phyloP scores from a whole-genome alignment of 495 filamentous ascomycete species.

The Aspergillus homomorphus region DNA sequence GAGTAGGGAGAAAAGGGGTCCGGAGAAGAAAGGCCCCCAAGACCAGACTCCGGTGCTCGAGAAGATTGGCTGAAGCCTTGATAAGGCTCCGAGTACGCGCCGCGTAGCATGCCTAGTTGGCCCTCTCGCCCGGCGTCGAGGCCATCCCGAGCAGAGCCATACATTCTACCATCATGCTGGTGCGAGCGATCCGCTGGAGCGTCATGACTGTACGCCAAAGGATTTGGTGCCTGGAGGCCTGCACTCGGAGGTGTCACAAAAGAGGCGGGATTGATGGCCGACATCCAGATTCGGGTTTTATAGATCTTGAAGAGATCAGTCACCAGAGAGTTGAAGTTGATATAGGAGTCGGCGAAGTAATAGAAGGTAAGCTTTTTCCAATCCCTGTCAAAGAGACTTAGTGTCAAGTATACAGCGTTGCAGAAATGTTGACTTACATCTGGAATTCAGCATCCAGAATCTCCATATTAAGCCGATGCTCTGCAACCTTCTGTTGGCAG shows the following conservation, averaged over 20 bases:
- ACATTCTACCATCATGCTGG: constrained; percentile 33
- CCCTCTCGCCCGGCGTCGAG: constrained; percentile 34
- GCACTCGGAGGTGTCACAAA: constrained; percentile 77
- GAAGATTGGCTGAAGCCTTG: constrained; percentile 32
- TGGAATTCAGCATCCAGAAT: constrained; percentile 99
- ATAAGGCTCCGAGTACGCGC: constrained; percentile 37
- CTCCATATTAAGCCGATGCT: constrained; percentile 95
- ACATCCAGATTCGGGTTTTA: constrained; percentile 99
- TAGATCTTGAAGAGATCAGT: constrained; percentile 98
- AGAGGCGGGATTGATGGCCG: constrained; percentile 94
- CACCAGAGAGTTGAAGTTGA: constrained; percentile 97
- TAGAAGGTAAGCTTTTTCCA: constrained; percentile 99
- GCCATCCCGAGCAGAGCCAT: constrained; percentile 27
- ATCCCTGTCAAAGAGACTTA: constrained; percentile 58
- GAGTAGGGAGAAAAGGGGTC: constrained; percentile 40
- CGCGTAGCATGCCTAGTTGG: constrained; percentile 35
- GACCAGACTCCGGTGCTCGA: constrained; percentile 29
- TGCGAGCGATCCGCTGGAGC: constrained; percentile 33
- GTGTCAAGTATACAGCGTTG: constrained; percentile 1
- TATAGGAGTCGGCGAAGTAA: constrained; percentile 96
- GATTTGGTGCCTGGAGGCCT: constrained; percentile 54
- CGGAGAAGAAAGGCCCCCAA: constrained; percentile 23
- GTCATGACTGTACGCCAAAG: constrained; percentile 36
- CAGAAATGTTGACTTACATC: constrained; percentile 61
- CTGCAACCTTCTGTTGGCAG: constrained; percentile 91